Conservation (phyloP, 331 rosid genomes). For the Telfairia occidentalis region DNA sequence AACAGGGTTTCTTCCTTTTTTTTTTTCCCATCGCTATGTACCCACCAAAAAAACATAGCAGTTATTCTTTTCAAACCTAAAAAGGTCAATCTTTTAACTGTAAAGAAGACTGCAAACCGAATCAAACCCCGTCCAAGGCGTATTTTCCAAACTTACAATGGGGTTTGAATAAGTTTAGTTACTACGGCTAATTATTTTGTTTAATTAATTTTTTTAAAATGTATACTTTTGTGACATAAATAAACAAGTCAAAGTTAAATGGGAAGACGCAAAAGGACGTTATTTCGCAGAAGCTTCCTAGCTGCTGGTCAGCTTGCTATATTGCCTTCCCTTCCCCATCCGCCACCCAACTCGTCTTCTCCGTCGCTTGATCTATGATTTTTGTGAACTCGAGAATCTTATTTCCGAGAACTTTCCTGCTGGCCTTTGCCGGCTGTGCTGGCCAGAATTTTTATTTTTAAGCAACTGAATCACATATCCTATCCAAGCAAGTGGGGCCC, state of each 20-base stretch:
- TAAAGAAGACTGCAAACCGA: not conserved
- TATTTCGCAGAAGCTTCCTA: conserved; percentile 15
- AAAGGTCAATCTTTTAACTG: not conserved
- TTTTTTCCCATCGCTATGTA: not conserved
- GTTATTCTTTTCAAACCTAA: not conserved
- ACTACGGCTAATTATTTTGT: not conserved
- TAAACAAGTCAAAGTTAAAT: conserved; percentile 3
- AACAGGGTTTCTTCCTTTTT: not conserved
- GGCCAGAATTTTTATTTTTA: not conserved
- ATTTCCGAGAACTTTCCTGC: conserved; percentile 9
- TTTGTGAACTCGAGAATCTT: not conserved
- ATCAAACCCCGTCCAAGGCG: not conserved
- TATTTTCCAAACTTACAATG: not conserved
- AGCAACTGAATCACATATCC: not conserved
- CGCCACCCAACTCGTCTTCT: conserved; percentile 5
- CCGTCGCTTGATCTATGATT: not conserved
- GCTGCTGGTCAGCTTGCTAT: not conserved
- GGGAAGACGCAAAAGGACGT: not conserved
- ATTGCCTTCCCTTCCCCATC: not conserved
- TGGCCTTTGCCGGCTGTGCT: conserved; percentile 12
- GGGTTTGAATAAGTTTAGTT: not conserved
- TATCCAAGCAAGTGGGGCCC: conserved; percentile 14
- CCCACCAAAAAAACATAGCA: not conserved
- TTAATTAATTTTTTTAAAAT: not conserved
- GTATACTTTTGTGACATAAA: not conserved